Conservation (phyloP, 1,139 yeast genomes). For the Eremothecium gossypii region DNA sequence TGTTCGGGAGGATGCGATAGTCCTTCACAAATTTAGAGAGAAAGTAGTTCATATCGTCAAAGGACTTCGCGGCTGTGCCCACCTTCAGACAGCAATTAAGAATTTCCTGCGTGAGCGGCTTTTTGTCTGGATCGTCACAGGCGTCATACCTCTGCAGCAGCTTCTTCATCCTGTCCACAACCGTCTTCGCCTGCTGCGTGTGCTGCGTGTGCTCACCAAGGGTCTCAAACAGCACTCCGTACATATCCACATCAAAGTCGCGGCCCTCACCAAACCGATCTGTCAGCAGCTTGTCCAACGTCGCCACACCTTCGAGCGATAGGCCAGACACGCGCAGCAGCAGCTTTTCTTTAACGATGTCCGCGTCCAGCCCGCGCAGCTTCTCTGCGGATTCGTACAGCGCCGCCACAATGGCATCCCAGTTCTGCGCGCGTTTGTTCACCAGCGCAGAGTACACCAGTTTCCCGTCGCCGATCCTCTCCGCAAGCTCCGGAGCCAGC, state of each 20-base stretch:
- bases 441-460: constrained; percentile 39
- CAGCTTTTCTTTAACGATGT: constrained; percentile 38
- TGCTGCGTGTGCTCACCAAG: constrained; percentile 24
- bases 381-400: constrained; percentile 36
- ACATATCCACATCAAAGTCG: constrained; percentile 32
- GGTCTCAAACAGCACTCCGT: constrained; percentile 39
- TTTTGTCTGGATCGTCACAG: constrained; percentile 28
- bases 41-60: constrained; percentile 41
- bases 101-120: constrained; percentile 21
- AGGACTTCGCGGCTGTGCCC: constrained; percentile 30
- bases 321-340: constrained; percentile 36
- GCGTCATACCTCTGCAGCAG: constrained; percentile 36
- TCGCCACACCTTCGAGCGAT: constrained; percentile 33
- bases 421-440: constrained; percentile 40
- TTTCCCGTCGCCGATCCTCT: constrained; percentile 37
- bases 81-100: constrained; percentile 34
- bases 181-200: constrained; percentile 27
- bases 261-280: constrained; percentile 27
- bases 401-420: constrained; percentile 46
- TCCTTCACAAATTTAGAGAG: constrained; percentile 19
- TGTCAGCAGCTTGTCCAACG: constrained; percentile 31
- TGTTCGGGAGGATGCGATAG: constrained; percentile 44
- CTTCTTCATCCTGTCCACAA: constrained; percentile 27
- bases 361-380: constrained; percentile 32
- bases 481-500: constrained; percentile 39